A percentile compares a stretch with the other conserved stretches of the same genome.
Evolutionary conservation across 768 basidiomycete genomes (phyloP).

Genomic region (Trametes punicea): DNA sequence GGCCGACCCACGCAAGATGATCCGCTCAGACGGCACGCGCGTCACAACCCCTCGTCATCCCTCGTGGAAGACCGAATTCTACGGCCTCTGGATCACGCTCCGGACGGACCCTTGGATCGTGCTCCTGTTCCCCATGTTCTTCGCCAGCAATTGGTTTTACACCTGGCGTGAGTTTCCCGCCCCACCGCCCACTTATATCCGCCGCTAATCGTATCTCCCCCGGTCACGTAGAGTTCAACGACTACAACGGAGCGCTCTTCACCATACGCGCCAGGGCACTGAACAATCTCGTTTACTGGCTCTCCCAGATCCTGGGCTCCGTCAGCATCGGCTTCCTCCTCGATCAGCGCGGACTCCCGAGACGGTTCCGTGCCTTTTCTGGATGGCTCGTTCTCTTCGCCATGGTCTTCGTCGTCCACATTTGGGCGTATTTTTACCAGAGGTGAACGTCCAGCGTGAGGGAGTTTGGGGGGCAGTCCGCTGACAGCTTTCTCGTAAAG

Average conservation of each 20-base stretch:
- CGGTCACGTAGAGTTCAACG: constrained; percentile 60
- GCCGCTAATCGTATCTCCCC: constrained; percentile 1
- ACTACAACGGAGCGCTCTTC: constrained; percentile 76
- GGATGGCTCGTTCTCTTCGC: constrained; percentile 62
- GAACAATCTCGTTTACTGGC: constrained; percentile 80
- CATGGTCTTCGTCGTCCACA: constrained; percentile 67
- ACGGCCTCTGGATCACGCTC: constrained; percentile 64
- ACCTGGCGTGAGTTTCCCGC: constrained; percentile 64
- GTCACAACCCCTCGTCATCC: constrained; percentile 61
- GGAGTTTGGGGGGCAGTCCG: neutral
- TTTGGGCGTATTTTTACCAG: constrained; percentile 61
- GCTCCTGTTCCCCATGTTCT: constrained; percentile 82
- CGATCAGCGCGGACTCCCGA: constrained; percentile 51
- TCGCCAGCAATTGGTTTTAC: constrained; percentile 83
- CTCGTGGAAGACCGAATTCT: constrained; percentile 75
- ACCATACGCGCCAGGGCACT: constrained; percentile 74
- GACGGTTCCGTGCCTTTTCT: constrained; percentile 67
- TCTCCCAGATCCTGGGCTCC: constrained; percentile 74
- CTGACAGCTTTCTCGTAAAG: constrained; percentile 31
- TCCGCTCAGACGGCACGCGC: constrained; percentile 72
- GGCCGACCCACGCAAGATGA: constrained; percentile 68
- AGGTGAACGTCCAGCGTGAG: constrained; percentile 10
- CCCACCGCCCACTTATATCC: neutral
- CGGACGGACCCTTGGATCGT: constrained; percentile 69
- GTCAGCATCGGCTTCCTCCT: constrained; percentile 66